Conservation (phyloP, 768 basidiomycete species). For the Suillus hirtellus region DNA sequence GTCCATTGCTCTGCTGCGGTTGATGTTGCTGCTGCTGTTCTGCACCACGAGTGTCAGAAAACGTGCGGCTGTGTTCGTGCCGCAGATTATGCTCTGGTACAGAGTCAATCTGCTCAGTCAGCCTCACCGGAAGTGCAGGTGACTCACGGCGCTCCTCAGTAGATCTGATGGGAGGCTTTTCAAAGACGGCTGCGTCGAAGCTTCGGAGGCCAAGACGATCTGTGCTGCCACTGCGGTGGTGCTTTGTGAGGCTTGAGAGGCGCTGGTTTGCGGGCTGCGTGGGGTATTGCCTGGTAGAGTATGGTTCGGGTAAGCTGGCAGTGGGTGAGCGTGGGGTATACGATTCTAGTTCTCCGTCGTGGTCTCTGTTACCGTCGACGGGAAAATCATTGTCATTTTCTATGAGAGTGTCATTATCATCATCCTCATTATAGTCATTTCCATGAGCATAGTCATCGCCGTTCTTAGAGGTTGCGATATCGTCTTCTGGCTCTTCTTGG, state of each 20-base stretch:
- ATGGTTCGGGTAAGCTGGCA: conserved; percentile 54
- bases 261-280: conserved; percentile 31
- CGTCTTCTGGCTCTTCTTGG: conserved; percentile 77
- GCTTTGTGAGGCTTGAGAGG: conserved; percentile 42
- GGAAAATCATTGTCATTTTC: conserved; percentile 39
- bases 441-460: conserved; percentile 42
- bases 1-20: conserved; percentile 23
- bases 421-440: conserved; percentile 45
- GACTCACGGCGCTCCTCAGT: conserved; percentile 33
- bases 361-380: conserved; percentile 38
- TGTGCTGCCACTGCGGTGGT: conserved; percentile 56
- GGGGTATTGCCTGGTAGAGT: conserved; percentile 32
- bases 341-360: conserved; percentile 50
- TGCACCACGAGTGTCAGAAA: conserved; percentile 20
- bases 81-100: conserved; percentile 21
- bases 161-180: conserved; percentile 36
- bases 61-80: conserved; percentile 23
- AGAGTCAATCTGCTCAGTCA: conserved; percentile 19
- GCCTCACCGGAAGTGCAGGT: conserved; percentile 13
- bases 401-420: conserved; percentile 46
- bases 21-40: conserved; percentile 20
- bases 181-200: conserved; percentile 58
- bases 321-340: conserved; percentile 73
- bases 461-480: conserved; percentile 42
- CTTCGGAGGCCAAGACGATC: conserved; percentile 64